Percentiles rank a stretch among this genome's conserved stretches.
Conservation (phyloP, 495 filamentous ascomycete genomes). For the Chaetomium tenue region DNA sequence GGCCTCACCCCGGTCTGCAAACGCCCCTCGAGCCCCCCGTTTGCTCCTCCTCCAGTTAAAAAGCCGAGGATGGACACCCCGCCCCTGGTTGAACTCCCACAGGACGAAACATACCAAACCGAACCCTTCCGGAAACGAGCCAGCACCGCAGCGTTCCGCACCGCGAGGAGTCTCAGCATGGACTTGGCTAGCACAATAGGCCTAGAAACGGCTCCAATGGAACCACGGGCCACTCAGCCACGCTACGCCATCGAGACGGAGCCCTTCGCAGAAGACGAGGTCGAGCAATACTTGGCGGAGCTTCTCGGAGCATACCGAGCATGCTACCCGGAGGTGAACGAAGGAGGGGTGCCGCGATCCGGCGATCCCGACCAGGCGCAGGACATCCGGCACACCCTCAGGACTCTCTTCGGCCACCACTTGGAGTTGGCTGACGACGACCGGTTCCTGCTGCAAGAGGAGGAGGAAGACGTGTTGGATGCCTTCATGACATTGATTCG, state of each 20-base stretch:
- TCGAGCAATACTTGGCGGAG: slow-evolving; percentile 28
- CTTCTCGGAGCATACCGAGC: slow-evolving; percentile 31
- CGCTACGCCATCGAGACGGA: slow-evolving; percentile 25
- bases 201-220: background rate
- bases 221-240: background rate
- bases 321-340: slow-evolving; percentile 24
- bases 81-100: background rate
- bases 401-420: slow-evolving; percentile 24
- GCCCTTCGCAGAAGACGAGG: slow-evolving; percentile 30
- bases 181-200: background rate
- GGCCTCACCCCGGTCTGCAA: slow-evolving; percentile 21
- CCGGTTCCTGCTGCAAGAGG: slow-evolving; percentile 23
- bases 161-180: slow-evolving; percentile 8
- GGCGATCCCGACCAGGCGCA: slow-evolving; percentile 10
- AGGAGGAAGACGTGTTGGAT: slow-evolving; percentile 31
- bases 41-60: slow-evolving; percentile 20
- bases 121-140: background rate
- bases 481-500: slow-evolving; percentile 21
- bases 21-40: slow-evolving; percentile 19
- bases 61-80: background rate
- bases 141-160: background rate
- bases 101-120: slow-evolving; percentile 12
- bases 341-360: background rate
- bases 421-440: slow-evolving; percentile 23
- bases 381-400: slow-evolving; percentile 24